Percentiles rank a stretch among this genome's conserved stretches.
These are phyloP conservation scores for Entomortierella chlamydospora DNA, from an alignment of 192 early-diverging fungal species.

Conservation along the genomic window DNA sequence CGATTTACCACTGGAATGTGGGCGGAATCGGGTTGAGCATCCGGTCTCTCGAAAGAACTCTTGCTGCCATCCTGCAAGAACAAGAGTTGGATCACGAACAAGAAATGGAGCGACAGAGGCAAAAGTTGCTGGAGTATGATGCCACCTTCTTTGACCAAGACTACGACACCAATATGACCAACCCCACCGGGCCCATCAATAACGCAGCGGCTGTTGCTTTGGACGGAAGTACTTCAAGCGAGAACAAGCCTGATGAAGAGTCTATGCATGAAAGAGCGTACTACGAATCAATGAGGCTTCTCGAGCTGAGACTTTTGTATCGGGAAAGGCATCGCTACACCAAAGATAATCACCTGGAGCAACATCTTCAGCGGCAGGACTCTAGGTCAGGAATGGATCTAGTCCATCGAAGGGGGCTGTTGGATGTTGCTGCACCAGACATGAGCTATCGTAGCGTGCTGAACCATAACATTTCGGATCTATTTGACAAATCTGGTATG, in stretches of 20 bases:
- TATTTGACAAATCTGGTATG: constrained; percentile 13
- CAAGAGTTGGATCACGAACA: constrained; percentile 16
- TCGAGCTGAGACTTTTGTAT: constrained; percentile 16
- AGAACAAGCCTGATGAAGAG: constrained; percentile 4
- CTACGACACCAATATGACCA: neutral
- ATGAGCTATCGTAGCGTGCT: neutral
- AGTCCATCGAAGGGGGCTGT: neutral
- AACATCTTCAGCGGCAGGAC: constrained; percentile 12
- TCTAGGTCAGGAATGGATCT: constrained; percentile 4
- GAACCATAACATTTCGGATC: neutral
- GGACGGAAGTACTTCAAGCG: neutral
- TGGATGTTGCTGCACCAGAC: neutral
- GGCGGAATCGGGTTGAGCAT: constrained; percentile 13
- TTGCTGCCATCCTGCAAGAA: constrained; percentile 15
- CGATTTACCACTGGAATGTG: constrained; percentile 18
- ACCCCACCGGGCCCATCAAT: neutral
- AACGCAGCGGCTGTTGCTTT: neutral
- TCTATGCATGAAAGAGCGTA: constrained; percentile 9
- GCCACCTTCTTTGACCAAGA: constrained; percentile 6
- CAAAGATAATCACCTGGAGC: constrained; percentile 12
- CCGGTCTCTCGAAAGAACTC: constrained; percentile 16
- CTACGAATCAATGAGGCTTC: constrained; percentile 7
- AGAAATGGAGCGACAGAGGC: constrained; percentile 2
- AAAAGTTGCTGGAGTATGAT: constrained; percentile 10
- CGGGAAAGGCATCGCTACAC: constrained; percentile 9